Percentiles rank a stretch among this genome's conserved stretches.
Evolutionary conservation across 2,329 filamentous ascomycete species (phyloP).

Genomic region (Fusarium sp.): DNA sequence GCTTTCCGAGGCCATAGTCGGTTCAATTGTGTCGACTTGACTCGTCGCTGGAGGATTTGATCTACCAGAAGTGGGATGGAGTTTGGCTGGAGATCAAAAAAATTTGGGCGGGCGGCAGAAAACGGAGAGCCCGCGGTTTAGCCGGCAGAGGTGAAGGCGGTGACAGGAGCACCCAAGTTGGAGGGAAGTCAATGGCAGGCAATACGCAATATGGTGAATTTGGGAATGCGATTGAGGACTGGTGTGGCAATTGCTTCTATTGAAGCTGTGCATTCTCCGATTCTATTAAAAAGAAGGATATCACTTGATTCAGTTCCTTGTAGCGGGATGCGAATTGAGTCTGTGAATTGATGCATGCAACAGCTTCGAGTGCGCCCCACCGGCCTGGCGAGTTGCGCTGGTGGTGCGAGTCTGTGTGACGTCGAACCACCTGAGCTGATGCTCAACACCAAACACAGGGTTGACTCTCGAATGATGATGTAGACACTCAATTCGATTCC

Average conservation of each 20-base stretch:
- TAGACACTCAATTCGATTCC: background rate
- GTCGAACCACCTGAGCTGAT: constrained; percentile 18
- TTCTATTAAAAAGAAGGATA: background rate
- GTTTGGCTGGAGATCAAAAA: constrained; percentile 12
- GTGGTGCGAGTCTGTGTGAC: constrained; percentile 19
- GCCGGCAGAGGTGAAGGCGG: constrained; percentile 39
- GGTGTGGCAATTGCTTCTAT: background rate
- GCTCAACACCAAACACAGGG: constrained; percentile 17
- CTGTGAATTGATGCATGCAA: background rate
- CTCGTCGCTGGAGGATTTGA: constrained; percentile 15
- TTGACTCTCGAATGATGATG: background rate
- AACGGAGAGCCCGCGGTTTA: constrained; percentile 40
- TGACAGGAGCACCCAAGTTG: background rate
- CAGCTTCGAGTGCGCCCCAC: background rate
- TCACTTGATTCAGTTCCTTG: background rate
- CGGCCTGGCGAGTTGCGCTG: background rate
- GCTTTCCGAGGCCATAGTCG: constrained; percentile 53
- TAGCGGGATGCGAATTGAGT: background rate
- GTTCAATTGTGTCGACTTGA: constrained; percentile 7
- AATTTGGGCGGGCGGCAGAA: constrained; percentile 37
- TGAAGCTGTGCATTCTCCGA: background rate
- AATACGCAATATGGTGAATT: background rate
- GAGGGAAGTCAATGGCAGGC: background rate
- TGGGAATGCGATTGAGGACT: background rate
- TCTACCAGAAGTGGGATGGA: constrained; percentile 41